A percentile compares a stretch with the other conserved stretches of the same genome.
Conservation (phyloP, 257 asterid species). For the Anisodus tanguticus region DNA sequence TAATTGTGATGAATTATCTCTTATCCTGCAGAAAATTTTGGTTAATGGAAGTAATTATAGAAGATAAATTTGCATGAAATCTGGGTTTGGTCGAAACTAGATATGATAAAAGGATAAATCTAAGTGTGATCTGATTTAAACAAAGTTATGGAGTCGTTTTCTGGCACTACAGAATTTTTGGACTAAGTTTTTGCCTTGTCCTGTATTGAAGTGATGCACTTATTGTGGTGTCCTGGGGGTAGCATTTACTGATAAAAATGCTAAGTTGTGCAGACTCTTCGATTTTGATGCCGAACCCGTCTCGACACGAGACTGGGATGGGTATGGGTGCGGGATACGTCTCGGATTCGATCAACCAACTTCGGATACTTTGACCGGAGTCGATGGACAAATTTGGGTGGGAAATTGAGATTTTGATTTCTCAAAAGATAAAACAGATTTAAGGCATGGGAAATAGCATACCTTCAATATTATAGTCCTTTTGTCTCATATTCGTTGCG, state of each 20-base stretch:
- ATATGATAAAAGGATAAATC: background rate
- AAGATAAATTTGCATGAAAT: background rate
- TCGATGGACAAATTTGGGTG: no score
- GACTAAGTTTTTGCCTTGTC: background rate
- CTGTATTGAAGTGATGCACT: conserved; percentile 17
- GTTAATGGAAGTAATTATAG: background rate
- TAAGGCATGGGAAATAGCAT: no score
- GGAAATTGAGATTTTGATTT: no score
- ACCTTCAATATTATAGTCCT: no score
- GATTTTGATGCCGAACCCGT: no score
- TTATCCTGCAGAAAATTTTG: background rate
- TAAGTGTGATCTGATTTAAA: conserved; percentile 7
- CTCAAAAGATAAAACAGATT: no score
- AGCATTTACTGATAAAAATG: background rate
- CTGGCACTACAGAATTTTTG: background rate
- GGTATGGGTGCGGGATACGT: no score
- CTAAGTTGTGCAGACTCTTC: no score
- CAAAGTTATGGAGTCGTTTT: background rate
- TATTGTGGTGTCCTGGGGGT: background rate
- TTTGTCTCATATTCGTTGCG: no score
- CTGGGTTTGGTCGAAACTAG: background rate
- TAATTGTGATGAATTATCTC: background rate
- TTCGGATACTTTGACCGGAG: no score
- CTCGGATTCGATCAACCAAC: no score
- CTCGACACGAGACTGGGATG: no score